phyloP scores from a whole-genome alignment of 2,329 filamentous ascomycete genomes.

The Cordyceps farinosa region DNA sequence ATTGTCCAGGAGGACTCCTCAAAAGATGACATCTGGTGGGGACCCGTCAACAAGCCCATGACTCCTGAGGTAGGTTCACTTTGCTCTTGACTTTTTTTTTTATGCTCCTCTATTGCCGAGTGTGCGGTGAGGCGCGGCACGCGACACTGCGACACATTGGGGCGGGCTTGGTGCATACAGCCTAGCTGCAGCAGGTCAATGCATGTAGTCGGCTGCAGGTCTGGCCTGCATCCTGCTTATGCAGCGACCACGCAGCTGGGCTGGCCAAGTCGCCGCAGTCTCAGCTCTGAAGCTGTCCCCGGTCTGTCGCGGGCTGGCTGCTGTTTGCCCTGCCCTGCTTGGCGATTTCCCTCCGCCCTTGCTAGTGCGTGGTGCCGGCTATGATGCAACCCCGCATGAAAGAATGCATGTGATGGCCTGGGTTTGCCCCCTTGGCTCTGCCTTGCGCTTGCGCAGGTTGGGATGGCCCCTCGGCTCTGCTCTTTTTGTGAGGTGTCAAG shows the following conservation, averaged over 20 bases:
- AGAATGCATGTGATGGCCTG: conserved; percentile 13
- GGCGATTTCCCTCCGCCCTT: background rate
- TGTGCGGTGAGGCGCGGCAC: background rate
- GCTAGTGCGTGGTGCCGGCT: background rate
- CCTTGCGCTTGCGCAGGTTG: background rate
- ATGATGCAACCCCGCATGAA: conserved; percentile 18
- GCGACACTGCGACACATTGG: conserved; percentile 8
- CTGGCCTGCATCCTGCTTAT: background rate
- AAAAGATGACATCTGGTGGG: conserved; percentile 96
- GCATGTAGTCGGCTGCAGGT: background rate
- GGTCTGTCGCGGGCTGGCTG: background rate
- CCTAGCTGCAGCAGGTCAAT: background rate
- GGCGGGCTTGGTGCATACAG: conserved; percentile 1
- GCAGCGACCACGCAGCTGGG: background rate
- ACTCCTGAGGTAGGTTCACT: conserved; percentile 71
- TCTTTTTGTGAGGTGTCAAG: background rate
- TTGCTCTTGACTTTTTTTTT: conserved; percentile 19
- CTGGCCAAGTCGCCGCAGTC: background rate
- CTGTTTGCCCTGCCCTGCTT: background rate
- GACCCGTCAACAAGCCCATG: conserved; percentile 99
- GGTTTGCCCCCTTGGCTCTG: background rate
- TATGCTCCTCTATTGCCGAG: conserved; percentile 2
- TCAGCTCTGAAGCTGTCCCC: background rate
- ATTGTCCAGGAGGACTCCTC: conserved; percentile 90
- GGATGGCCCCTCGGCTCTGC: conserved; percentile 1